Evolutionary conservation across 1,284 basidiomycete species (phyloP).

Genomic region (Xerocomus nothofagi): DNA sequence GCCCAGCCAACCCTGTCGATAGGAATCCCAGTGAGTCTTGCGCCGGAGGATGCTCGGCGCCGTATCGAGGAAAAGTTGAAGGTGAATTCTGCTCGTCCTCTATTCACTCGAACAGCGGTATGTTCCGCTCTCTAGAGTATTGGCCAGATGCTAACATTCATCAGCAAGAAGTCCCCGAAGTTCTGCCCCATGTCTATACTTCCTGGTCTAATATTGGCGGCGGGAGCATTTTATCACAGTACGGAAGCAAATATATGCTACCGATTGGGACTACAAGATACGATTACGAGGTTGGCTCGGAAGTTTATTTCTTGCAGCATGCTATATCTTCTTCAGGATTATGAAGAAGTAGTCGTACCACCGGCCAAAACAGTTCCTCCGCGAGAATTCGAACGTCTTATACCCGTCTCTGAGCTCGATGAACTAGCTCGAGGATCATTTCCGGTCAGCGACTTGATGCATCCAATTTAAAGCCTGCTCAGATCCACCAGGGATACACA

Average conservation of each 20-base stretch:
- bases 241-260: constrained; percentile 77
- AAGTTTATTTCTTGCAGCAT: background rate
- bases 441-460: constrained; percentile 54
- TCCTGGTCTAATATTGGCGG: constrained; percentile 49
- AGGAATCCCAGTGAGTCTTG: constrained; percentile 37
- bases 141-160: constrained; percentile 14
- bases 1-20: constrained; percentile 6
- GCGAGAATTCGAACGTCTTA: constrained; percentile 69
- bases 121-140: constrained; percentile 22
- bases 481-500: constrained; percentile 69
- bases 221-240: constrained; percentile 72
- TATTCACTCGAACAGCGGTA: constrained; percentile 63
- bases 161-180: constrained; percentile 58
- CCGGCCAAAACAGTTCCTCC: constrained; percentile 83
- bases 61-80: constrained; percentile 68
- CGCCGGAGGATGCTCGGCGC: constrained; percentile 55
- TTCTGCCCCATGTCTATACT: constrained; percentile 90
- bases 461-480: background rate
- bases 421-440: constrained; percentile 85
- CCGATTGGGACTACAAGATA: constrained; percentile 82
- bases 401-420: constrained; percentile 77
- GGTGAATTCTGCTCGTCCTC: constrained; percentile 65
- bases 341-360: constrained; percentile 88
- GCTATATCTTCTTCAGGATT: constrained; percentile 44
- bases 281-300: constrained; percentile 55